Conservation (phyloP, 2,329 filamentous ascomycete species). For the Fusarium brevicatenulatum region DNA sequence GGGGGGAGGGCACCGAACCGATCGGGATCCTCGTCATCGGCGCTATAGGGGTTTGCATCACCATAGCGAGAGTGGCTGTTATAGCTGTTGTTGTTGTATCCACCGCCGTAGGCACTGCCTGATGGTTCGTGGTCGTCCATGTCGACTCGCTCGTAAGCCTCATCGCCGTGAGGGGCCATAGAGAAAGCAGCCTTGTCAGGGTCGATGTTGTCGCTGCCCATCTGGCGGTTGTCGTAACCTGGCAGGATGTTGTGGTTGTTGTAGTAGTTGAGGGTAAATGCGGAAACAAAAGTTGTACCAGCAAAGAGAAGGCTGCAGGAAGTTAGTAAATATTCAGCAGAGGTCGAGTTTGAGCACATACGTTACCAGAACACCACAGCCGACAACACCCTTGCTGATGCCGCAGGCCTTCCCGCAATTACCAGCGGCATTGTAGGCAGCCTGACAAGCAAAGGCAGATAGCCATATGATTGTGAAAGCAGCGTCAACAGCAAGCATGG, state of each 20-base stretch:
- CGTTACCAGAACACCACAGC: conserved; percentile 70
- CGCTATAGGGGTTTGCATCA: conserved; percentile 52
- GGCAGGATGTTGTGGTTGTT: conserved; percentile 70
- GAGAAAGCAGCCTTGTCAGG: conserved; percentile 77
- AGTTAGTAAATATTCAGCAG: conserved; percentile 2
- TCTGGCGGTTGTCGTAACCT: conserved; percentile 64
- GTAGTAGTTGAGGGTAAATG: conserved; percentile 70
- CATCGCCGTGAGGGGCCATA: conserved; percentile 73
- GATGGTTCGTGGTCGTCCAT: conserved; percentile 61
- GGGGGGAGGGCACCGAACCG: conserved; percentile 53
- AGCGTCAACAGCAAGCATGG: conserved; percentile 68
- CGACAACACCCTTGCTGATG: conserved; percentile 72
- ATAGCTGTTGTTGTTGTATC: conserved; percentile 49
- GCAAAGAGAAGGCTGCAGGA: conserved; percentile 64
- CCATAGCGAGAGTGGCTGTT: conserved; percentile 49
- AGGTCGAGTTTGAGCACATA: conserved; percentile 52
- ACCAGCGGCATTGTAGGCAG: conserved; percentile 68
- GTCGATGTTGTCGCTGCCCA: conserved; percentile 65
- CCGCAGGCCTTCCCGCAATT: conserved; percentile 66
- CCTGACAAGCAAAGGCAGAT: conserved; percentile 73
- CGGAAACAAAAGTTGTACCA: conserved; percentile 64
- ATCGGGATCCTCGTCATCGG: conserved; percentile 53
- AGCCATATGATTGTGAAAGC: conserved; percentile 71
- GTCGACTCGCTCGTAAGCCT: conserved; percentile 71
- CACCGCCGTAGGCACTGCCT: conserved; percentile 33